Evolutionary conservation across 1,284 basidiomycete genomes (phyloP), one percentile per base, ranked within the genome.

Genomic region (Cerioporus squamosus): DNA sequence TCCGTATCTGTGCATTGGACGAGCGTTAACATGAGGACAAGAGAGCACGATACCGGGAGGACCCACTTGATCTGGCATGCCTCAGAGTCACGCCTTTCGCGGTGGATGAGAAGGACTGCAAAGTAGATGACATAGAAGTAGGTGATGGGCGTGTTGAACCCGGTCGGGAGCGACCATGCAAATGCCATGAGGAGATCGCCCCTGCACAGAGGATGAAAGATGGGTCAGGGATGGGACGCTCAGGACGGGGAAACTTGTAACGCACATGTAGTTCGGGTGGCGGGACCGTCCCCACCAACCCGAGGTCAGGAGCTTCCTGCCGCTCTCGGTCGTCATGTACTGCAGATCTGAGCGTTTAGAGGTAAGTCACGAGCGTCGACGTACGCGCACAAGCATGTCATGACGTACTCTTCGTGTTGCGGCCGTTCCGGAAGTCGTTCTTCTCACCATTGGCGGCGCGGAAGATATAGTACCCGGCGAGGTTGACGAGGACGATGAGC

Each of bases 231-330:
- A 55, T 29, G 31, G n/a, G 17, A 42, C 20, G 14, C 6, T 6
- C n/a, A 8, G 9, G 42, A 17, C n/a, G 44, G 15, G 36, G 45
- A 8, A 31, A 46, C 24, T n/a, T 9, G 44, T 33, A 39, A 75
- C 91, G 68, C 67, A 91, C 90, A 95, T 73, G 74, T 96, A 96
- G 70, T 96, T 97, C 17, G 97, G 97, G 76, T 99, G 97, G 48
- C 94, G 85, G 2, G 92, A 97, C 42, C 84, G 76, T 17, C 96
- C 97, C 97, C 97, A 99, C 97, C 97, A 99, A 10, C 97, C 97
- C 10, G 92, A 93, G 20, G 89, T 97, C 44, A 99, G 80, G 38
- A 99, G 82, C 73, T 95, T 97, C 5, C 94, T 91, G 12, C 97
- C 97, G 14, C 86, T 83, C 64, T 88, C 83, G 1, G 97, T 99